Conservation (phyloP, 164 flowering plant genomes). For the Macadamia integrifolia region DNA sequence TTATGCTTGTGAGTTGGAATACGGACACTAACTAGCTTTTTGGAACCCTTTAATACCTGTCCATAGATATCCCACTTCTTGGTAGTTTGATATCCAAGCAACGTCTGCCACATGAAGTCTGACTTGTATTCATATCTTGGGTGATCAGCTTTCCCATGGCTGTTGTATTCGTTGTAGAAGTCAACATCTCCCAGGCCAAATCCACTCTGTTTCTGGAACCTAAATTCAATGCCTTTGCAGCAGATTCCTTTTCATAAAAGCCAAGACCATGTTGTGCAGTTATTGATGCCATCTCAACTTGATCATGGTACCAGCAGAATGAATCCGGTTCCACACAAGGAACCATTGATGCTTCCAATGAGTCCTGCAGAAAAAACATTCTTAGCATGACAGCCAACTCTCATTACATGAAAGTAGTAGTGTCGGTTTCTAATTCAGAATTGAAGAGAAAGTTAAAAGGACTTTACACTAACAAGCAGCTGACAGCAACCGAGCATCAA, state of each 20-base stretch:
- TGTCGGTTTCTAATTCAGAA: not conserved
- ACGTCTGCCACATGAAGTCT: slow-evolving; percentile 7
- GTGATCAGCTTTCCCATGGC: slow-evolving; percentile 39
- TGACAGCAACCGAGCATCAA: slow-evolving; percentile 46
- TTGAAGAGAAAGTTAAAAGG: slow-evolving; percentile 4
- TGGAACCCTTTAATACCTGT: slow-evolving; percentile 26
- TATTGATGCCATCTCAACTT: slow-evolving; percentile 57
- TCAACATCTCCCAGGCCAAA: slow-evolving; percentile 50
- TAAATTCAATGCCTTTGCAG: slow-evolving; percentile 23
- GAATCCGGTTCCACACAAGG: slow-evolving; percentile 37
- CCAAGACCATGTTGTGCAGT: slow-evolving; percentile 73
- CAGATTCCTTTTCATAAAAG: slow-evolving; percentile 44
- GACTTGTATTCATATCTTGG: slow-evolving; percentile 18
- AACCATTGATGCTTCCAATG: slow-evolving; percentile 22
- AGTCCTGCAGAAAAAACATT: slow-evolving; percentile 38
- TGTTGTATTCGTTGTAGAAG: slow-evolving; percentile 36
- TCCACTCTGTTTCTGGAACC: slow-evolving; percentile 28
- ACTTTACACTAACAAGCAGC: slow-evolving; percentile 33
- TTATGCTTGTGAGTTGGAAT: too few relatives aligned
- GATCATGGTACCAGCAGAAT: slow-evolving; percentile 39
- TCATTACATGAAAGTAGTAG: not conserved
- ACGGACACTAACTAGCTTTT: not conserved
- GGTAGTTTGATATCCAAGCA: slow-evolving; percentile 12
- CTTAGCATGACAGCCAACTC: slow-evolving; percentile 6
- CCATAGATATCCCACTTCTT: slow-evolving; percentile 10